Base-by-base conservation (phyloP, 495 filamentous ascomycete genomes). In the Hypoxylon subgilvum region DNA sequence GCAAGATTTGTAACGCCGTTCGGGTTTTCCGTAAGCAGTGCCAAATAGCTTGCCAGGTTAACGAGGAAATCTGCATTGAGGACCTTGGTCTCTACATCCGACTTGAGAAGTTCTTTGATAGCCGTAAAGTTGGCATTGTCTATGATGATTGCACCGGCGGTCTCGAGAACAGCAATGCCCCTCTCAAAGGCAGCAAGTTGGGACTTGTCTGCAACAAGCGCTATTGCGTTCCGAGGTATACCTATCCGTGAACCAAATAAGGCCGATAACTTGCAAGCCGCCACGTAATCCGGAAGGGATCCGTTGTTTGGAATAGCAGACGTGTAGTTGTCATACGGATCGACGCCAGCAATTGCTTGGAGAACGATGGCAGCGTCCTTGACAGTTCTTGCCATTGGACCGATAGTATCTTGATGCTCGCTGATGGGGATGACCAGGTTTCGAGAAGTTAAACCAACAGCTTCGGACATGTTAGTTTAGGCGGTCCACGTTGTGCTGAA, bases 281-380 rank as follows among this genome's bases (percentile, higher is more conserved):
- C 61, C 8, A 73, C 69, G 57, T 82, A 82, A 63, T 81, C 67
- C 1, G 78, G 78, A 23, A 69, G 51, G 13, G 61, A 52, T 13
- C 17, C 31, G 9, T 21, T 18, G 14, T 31, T 10, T 0, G 77
- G 79, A 34, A 76, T 74, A 5, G 74, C 66, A 2, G 50, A 61
- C 0, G 76, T 79, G 65, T 76, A 79, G 55, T 80, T 77, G 59
- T 82, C 79, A 5, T 69, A 49, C 4, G 50, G 21, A 52, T 73
- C 72, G 16, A 60, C 61, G 7, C 73, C 76, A 18, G 62, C 64
- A 38, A 77, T 73, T 10, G 64, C 70, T 13, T 57, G 23, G 2
- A 77, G 51, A 10, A 72, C 38, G 16, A 63, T 63, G 1, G 73
- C 70, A 19, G 71, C 72, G 44, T 77, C 74, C 49, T 68, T 65